A percentile compares a stretch with the other conserved stretches of the same genome.
Conservation (phyloP, 2,329 filamentous ascomycete species). For the Xenosphaeropsis pyriputrescens region DNA sequence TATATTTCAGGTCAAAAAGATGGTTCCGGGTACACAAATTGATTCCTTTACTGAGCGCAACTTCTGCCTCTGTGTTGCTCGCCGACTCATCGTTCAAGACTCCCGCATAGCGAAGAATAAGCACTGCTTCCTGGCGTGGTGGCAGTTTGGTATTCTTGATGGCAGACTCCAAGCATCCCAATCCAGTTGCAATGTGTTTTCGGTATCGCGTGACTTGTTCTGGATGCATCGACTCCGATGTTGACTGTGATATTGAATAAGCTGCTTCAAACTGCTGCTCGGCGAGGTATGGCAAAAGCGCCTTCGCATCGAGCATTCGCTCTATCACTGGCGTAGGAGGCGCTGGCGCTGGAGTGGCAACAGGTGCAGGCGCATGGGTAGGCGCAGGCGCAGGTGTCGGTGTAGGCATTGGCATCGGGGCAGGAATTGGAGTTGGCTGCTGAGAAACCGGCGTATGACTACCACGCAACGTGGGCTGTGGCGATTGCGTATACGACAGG, state of each 20-base stretch:
- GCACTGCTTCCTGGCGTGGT: constrained; percentile 52
- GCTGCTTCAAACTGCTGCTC: constrained; percentile 64
- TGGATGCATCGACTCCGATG: constrained; percentile 34
- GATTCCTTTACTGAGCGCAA: constrained; percentile 55
- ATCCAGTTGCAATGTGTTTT: constrained; percentile 54
- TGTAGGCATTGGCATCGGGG: constrained; percentile 35
- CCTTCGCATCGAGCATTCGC: constrained; percentile 6
- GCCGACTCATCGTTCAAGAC: constrained; percentile 55
- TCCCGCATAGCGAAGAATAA: constrained; percentile 57
- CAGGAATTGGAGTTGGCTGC: constrained; percentile 25
- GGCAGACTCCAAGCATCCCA: constrained; percentile 58
- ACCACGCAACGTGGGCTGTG: too few relatives aligned
- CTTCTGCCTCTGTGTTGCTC: constrained; percentile 60
- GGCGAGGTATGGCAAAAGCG: constrained; percentile 51
- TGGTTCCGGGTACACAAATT: constrained; percentile 50
- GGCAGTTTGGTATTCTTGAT: constrained; percentile 44
- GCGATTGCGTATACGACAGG: too few relatives aligned
- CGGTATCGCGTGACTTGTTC: constrained; percentile 49
- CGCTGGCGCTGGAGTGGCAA: not conserved
- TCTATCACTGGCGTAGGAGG: too few relatives aligned
- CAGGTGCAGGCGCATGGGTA: not conserved
- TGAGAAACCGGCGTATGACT: too few relatives aligned
- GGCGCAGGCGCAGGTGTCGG: constrained; percentile 5
- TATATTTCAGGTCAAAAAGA: constrained; percentile 52
- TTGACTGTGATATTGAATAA: constrained; percentile 32